A percentile compares a stretch with the other conserved stretches of the same genome.
Evolutionary conservation across 345 rosid species (phyloP).

Genomic region (Gossypium australe): DNA sequence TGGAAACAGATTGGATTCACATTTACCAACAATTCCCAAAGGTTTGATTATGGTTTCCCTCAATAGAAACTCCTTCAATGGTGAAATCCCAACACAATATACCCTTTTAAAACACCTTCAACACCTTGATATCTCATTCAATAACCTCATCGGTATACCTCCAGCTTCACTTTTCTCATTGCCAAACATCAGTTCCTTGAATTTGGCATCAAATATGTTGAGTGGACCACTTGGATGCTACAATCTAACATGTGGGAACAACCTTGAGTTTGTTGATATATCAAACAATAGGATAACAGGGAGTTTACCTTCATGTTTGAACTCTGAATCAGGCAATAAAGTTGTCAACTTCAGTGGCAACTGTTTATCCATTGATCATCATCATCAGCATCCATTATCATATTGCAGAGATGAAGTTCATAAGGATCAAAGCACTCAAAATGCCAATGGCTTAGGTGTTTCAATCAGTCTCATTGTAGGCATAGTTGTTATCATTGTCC

Average conservation of each 20-base stretch:
- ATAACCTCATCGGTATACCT: constrained; percentile 59
- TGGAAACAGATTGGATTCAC: constrained; percentile 67
- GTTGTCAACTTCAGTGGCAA: constrained; percentile 64
- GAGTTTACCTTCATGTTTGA: constrained; percentile 66
- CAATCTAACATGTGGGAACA: constrained; percentile 55
- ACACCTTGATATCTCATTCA: constrained; percentile 80
- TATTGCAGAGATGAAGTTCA: constrained; percentile 41
- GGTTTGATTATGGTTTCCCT: constrained; percentile 63
- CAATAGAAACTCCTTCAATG: constrained; percentile 69
- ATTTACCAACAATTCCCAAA: constrained; percentile 57
- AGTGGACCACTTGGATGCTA: constrained; percentile 48
- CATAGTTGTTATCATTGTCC: constrained; percentile 41
- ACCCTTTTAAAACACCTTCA: constrained; percentile 58
- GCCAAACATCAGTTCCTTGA: constrained; percentile 75
- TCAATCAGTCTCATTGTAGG: constrained; percentile 47
- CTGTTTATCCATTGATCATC: constrained; percentile 50
- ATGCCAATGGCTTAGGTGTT: constrained; percentile 26
- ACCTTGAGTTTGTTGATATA: constrained; percentile 78
- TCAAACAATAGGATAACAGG: constrained; percentile 71
- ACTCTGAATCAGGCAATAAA: constrained; percentile 42
- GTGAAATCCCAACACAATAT: constrained; percentile 51
- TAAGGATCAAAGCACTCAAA: constrained; percentile 23
- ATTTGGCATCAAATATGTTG: constrained; percentile 71
- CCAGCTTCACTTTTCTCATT: constrained; percentile 63
- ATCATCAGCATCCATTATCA: constrained; percentile 28